A percentile compares a stretch with the other conserved stretches of the same genome.
Conservation (phyloP, 176 grass and related monocot species). For the Zoysia pacifica region DNA sequence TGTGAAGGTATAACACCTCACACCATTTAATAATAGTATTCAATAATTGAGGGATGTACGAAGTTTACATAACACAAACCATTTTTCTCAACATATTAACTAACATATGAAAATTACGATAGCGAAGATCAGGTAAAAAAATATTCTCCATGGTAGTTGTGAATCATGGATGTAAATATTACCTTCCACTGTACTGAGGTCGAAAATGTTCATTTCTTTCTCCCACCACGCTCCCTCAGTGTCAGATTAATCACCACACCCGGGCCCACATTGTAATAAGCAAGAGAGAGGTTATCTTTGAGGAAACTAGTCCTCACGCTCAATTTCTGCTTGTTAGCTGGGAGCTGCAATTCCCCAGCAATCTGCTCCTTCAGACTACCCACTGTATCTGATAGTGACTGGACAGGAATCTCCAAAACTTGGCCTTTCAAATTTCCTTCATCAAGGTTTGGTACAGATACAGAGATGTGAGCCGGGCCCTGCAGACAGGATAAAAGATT, state of each 20-base stretch:
- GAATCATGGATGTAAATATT: constrained; percentile 38
- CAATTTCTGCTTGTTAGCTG: constrained; percentile 95
- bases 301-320: constrained; percentile 81
- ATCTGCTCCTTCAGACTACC: constrained; percentile 96
- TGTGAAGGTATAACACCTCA: neutral
- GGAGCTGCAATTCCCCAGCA: constrained; percentile 93
- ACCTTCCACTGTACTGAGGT: constrained; percentile 17
- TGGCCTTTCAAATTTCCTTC: constrained; percentile 98
- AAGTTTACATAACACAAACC: constrained; percentile 13
- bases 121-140: constrained; percentile 32
- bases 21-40: constrained; percentile 14
- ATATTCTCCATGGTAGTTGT: constrained; percentile 34
- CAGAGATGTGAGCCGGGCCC: constrained; percentile 73
- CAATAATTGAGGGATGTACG: constrained; percentile 18
- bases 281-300: constrained; percentile 90
- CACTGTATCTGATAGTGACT: constrained; percentile 79
- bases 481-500: constrained; percentile 42
- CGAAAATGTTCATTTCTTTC: constrained; percentile 73
- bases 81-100: constrained; percentile 10
- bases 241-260: constrained; percentile 76
- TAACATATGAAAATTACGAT: constrained; percentile 1
- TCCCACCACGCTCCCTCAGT: constrained; percentile 93
- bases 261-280: constrained; percentile 92
- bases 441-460: constrained; percentile 87
- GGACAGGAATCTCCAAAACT: constrained; percentile 74